Conservation (phyloP, 2,329 filamentous ascomycete genomes). For the Aspergillus fumigatus region DNA sequence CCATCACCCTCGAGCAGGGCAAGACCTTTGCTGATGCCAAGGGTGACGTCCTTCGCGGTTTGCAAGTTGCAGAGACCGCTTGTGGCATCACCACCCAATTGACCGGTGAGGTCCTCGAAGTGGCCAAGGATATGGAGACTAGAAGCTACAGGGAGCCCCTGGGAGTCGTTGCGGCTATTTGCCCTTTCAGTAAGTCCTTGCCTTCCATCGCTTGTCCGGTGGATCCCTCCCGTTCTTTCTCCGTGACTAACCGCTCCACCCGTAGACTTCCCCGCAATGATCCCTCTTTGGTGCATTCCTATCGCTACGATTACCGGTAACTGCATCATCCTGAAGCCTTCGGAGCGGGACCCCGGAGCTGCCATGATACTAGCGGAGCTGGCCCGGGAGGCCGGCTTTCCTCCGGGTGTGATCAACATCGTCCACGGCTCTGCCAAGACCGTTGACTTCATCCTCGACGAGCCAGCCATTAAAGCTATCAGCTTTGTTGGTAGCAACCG, state of each 20-base stretch:
- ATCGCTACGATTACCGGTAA: conserved; percentile 63
- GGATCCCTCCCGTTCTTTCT: neutral
- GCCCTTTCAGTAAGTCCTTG: conserved; percentile 55
- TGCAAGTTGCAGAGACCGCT: conserved; percentile 64
- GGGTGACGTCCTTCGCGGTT: conserved; percentile 61
- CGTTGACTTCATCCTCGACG: conserved; percentile 66
- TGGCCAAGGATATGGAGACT: conserved; percentile 67
- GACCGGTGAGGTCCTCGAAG: conserved; percentile 62
- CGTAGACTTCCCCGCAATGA: conserved; percentile 65
- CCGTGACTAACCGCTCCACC: conserved; percentile 16
- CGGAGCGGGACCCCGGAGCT: conserved; percentile 61
- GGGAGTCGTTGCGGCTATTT: conserved; percentile 62
- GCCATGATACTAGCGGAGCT: conserved; percentile 64
- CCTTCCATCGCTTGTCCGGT: neutral
- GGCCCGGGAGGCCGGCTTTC: conserved; percentile 60
- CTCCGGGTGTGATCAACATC: conserved; percentile 62
- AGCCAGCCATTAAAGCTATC: conserved; percentile 64
- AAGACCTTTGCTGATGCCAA: conserved; percentile 66
- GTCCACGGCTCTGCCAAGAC: conserved; percentile 61
- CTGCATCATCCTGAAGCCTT: conserved; percentile 61
- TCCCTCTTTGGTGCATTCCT: conserved; percentile 64
- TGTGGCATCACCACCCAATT: conserved; percentile 64
- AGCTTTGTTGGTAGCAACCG: conserved; percentile 65
- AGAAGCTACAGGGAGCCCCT: conserved; percentile 62
- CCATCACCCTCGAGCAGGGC: conserved; percentile 63